phyloP scores from a whole-genome alignment of 116 monocot species.

The Zostera marina region DNA sequence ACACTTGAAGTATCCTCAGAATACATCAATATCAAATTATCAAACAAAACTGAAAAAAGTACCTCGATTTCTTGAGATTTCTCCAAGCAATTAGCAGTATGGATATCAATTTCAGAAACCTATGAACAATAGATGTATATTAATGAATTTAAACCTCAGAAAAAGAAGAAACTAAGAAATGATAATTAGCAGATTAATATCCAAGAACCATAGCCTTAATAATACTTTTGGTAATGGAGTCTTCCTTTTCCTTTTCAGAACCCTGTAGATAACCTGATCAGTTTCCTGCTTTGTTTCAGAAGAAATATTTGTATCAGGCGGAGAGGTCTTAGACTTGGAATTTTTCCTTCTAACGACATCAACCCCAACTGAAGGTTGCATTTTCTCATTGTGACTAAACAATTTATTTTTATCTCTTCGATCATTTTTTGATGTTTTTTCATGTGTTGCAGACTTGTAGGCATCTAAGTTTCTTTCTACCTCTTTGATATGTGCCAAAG shows the following conservation, averaged over 20 bases:
- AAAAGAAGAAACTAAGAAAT: background rate
- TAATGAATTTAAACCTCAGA: constrained; percentile 2
- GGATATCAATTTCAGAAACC: constrained; percentile 32
- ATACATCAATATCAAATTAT: too few relatives aligned
- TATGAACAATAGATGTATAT: constrained; percentile 8
- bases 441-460: constrained; percentile 31
- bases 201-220: background rate
- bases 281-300: constrained; percentile 39
- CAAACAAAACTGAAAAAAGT: constrained; percentile 2
- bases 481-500: constrained; percentile 77
- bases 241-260: constrained; percentile 48
- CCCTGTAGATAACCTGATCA: constrained; percentile 20
- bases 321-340: constrained; percentile 26
- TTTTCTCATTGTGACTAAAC: constrained; percentile 30
- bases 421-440: constrained; percentile 21
- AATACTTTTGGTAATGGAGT: constrained; percentile 36
- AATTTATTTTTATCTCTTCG: constrained; percentile 31
- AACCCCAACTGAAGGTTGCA: constrained; percentile 11
- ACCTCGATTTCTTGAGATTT: constrained; percentile 50
- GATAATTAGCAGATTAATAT: background rate
- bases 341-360: constrained; percentile 27
- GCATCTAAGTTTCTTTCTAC: constrained; percentile 38
- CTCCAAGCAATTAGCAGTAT: constrained; percentile 15
- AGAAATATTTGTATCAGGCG: constrained; percentile 23
- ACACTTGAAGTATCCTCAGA: too few relatives aligned